phyloP scores from a whole-genome alignment of 345 rosid species.

The Aquilaria yunnanensis region DNA sequence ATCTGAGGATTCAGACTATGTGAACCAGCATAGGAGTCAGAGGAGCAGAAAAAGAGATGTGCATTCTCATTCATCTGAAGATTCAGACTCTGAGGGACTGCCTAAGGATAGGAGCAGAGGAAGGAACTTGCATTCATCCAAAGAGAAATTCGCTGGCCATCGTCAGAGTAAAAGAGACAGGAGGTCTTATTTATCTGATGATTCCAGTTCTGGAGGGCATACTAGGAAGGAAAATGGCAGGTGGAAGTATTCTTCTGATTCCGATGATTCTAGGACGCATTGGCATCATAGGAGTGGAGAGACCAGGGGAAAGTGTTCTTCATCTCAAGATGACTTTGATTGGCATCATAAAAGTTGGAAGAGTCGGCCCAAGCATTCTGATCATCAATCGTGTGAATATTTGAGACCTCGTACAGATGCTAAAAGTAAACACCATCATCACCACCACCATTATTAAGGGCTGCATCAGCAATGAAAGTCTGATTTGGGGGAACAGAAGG shows the following conservation, averaged over 20 bases:
- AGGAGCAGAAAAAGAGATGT: conserved; percentile 21
- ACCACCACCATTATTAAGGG: neutral
- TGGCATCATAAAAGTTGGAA: conserved; percentile 12
- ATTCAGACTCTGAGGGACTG: neutral
- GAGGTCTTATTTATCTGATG: conserved; percentile 8
- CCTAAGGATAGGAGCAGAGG: neutral
- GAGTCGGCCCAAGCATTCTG: conserved; percentile 15
- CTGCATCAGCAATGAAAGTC: neutral
- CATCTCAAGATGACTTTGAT: conserved; percentile 15
- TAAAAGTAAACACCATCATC: conserved; percentile 13
- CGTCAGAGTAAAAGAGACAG: conserved; percentile 6
- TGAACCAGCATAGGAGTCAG: conserved; percentile 18
- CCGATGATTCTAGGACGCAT: conserved; percentile 7
- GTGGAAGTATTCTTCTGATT: conserved; percentile 3
- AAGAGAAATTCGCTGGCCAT: conserved; percentile 6
- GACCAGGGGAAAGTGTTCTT: conserved; percentile 6
- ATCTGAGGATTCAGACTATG: conserved; percentile 19
- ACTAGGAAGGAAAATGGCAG: conserved; percentile 9
- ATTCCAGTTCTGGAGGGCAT: conserved; percentile 9
- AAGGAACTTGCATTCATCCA: conserved; percentile 4
- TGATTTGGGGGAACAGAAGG: neutral
- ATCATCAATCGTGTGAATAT: conserved; percentile 9
- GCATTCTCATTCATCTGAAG: conserved; percentile 20
- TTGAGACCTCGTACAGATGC: conserved; percentile 8
- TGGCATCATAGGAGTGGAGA: conserved; percentile 10